Evolutionary conservation across 306 rosid species (phyloP).

Genomic region (Dryas alaskensis): DNA sequence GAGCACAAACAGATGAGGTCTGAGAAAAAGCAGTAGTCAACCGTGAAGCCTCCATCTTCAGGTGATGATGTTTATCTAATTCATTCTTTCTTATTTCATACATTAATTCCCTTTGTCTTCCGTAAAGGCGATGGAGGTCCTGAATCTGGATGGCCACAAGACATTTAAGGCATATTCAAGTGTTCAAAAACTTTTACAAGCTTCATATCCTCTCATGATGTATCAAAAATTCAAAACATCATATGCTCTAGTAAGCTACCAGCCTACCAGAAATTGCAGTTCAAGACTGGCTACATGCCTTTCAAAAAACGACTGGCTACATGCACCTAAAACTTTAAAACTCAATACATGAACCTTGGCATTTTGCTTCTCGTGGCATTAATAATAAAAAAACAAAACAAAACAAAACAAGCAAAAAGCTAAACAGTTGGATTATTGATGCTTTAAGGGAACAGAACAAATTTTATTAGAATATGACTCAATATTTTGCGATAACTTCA

Average conservation of each 20-base stretch:
- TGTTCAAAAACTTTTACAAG: background rate
- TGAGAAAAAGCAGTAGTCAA: constrained; percentile 38
- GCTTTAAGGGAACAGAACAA: background rate
- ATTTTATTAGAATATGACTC: background rate
- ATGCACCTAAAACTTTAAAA: too few species aligned
- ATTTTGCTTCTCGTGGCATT: background rate
- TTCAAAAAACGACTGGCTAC: too few species aligned
- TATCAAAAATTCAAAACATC: too few species aligned
- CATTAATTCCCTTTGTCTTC: constrained; percentile 72
- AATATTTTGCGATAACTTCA: background rate
- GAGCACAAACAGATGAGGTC: constrained; percentile 27
- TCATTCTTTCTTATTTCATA: constrained; percentile 49
- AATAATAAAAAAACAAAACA: background rate
- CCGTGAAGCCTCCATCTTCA: constrained; percentile 39
- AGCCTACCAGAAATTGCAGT: too few species aligned
- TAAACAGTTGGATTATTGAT: background rate
- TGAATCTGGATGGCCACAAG: constrained; percentile 51
- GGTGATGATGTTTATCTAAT: constrained; percentile 26
- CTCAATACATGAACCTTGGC: too few species aligned
- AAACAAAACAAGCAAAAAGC: background rate
- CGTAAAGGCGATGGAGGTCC: constrained; percentile 81
- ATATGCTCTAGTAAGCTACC: too few species aligned
- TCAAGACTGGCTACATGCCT: too few species aligned
- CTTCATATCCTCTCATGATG: too few species aligned
- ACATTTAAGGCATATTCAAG: constrained; percentile 7